Percentiles rank a stretch among this genome's conserved stretches.
Conservation (phyloP, 306 rosid species). For the Begonia loranthoides region DNA sequence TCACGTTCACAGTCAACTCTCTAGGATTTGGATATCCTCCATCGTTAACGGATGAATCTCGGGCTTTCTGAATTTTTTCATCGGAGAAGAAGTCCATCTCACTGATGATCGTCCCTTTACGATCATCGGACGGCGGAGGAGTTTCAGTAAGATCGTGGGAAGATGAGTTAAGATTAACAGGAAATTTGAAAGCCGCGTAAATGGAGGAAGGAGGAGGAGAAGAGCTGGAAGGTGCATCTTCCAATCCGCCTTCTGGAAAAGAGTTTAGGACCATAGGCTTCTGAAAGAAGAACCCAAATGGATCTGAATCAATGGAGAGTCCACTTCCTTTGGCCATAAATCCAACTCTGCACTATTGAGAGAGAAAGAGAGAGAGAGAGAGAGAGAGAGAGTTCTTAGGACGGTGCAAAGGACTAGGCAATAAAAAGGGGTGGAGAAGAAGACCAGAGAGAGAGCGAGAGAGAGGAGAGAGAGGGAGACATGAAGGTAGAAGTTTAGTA, state of each 20-base stretch:
- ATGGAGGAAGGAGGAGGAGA: constrained; percentile 36
- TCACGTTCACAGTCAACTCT: constrained; percentile 25
- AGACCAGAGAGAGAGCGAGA: constrained; percentile 16
- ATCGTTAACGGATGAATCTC: constrained; percentile 2
- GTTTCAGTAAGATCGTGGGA: constrained; percentile 5
- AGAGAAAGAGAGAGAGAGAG: constrained; percentile 7
- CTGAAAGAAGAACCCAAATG: constrained; percentile 32
- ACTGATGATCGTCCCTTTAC: constrained; percentile 22
- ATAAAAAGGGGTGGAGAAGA: constrained; percentile 40
- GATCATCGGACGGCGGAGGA: constrained; percentile 11
- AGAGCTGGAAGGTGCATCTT: constrained; percentile 13
- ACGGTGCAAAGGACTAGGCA: constrained; percentile 55
- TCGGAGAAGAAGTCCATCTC: constrained; percentile 70
- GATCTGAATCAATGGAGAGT: constrained; percentile 85
- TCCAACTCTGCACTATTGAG: constrained; percentile 1
- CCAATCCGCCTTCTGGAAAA: constrained; percentile 24
- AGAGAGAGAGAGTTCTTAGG: not conserved
- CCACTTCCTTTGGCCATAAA: constrained; percentile 59
- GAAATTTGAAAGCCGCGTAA: not conserved
- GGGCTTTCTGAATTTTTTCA: constrained; percentile 4
- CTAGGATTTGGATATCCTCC: constrained; percentile 4
- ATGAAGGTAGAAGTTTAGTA: too few species aligned
- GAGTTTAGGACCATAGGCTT: constrained; percentile 54
- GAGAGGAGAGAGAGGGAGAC: constrained; percentile 7
- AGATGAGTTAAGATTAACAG: too few species aligned